These are phyloP conservation scores for Tephrocybe sp. DNA, from an alignment of 768 basidiomycete species.

Conservation along the genomic window DNA sequence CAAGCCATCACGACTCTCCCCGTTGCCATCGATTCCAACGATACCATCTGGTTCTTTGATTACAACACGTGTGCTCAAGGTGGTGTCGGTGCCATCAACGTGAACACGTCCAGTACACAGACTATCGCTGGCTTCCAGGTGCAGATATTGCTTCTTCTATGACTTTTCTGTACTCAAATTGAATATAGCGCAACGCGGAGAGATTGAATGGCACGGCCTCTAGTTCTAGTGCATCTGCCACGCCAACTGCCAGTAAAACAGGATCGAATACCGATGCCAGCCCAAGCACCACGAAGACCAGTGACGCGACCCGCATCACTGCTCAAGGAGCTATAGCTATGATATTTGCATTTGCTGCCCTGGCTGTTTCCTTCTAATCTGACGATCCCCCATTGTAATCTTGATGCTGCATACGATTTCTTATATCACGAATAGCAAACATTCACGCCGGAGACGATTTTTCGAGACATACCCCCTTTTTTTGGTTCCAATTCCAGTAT, in stretches of 20 bases:
- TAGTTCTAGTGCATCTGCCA: slow-evolving; percentile 6
- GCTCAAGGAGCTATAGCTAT: neutral
- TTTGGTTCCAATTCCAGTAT: too few species aligned
- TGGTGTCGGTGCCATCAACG: slow-evolving; percentile 63
- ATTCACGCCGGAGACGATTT: too few species aligned
- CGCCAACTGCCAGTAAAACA: slow-evolving; percentile 3
- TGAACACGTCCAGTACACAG: slow-evolving; percentile 43
- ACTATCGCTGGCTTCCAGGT: slow-evolving; percentile 47
- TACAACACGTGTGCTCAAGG: slow-evolving; percentile 51
- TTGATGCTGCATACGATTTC: neutral
- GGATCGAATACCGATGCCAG: slow-evolving; percentile 8
- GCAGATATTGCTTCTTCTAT: neutral
- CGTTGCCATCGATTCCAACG: slow-evolving; percentile 45
- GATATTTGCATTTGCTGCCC: neutral
- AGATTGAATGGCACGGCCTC: slow-evolving; percentile 52
- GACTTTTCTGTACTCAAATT: neutral
- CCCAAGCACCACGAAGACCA: slow-evolving; percentile 9
- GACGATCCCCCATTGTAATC: neutral
- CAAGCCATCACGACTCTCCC: slow-evolving; percentile 43
- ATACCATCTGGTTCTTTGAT: slow-evolving; percentile 65
- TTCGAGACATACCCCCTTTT: too few species aligned
- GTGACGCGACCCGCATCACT: slow-evolving; percentile 3
- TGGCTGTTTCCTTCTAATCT: slow-evolving; percentile 4
- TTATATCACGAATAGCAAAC: too few species aligned
- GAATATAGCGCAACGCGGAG: slow-evolving; percentile 50